Base-by-base conservation (phyloP, 495 filamentous ascomycete genomes). In the Tuber brumale region DNA sequence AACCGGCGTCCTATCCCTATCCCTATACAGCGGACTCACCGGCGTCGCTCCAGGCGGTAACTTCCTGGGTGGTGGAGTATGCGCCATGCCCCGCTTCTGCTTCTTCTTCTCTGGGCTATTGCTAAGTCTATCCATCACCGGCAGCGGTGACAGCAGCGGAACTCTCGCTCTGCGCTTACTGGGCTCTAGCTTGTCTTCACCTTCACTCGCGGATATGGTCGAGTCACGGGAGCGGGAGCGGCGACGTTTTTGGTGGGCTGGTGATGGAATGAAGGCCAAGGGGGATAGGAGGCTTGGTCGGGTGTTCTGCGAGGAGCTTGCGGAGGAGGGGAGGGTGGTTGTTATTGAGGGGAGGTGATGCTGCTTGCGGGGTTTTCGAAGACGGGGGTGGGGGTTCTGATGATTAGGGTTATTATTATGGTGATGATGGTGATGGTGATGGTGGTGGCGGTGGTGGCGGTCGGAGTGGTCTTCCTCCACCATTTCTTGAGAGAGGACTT, bases 401-500 rank as follows among this genome's bases (percentile, higher is more conserved):
- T 75, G 81, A 72, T 74, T 73, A 72, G 80, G 81, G 69, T 72
- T 19, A 5, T 61, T 3, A 70, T 39, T 23, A n/a, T n/a, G 19
- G 73, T 43, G 0, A 16, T 35, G 19, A 10, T 61, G 51, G n/a
- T 31, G 51, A 31, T 61, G 51, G 4, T 61, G 51, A 14, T 57
- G 51, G 10, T 57, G 51, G 42, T 71, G 37, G 8, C 41, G 75
- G 27, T 79, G 76, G 27, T n/a, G 72, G 27, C 66, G 45, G 39
- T 74, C 74, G 39, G 71, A 35, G 39, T 72, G 51, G 27, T 69
- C 48, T 31, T 61, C 51, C 43, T 76, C 76, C 1, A 75, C 78
- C 73, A 80, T 76, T 69, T 79, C 78, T 66, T 80, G 78, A 12
- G 78, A 80, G 42, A 80, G 66, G 23, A 80, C 78, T 42, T 80